Conservation (phyloP, 176 grass and related monocot species). For the Carex kokanica region DNA sequence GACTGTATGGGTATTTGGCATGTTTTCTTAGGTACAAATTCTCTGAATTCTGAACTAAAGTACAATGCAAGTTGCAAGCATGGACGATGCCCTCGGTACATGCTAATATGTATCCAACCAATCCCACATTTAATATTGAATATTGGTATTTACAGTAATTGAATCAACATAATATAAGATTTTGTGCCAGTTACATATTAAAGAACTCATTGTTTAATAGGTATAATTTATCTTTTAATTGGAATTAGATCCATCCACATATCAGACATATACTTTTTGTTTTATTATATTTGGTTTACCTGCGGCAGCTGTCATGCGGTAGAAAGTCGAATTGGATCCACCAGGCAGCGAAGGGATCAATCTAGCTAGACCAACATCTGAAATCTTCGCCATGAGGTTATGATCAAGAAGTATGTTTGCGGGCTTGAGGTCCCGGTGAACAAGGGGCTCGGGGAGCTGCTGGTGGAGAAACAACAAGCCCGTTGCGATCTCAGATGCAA, state of each 20-base stretch:
- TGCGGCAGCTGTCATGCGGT: constrained; percentile 58
- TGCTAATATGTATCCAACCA: not conserved
- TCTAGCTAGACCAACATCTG: constrained; percentile 73
- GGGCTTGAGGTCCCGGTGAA: constrained; percentile 85
- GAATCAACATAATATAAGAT: not conserved
- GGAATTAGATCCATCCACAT: not conserved
- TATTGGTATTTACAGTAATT: not conserved
- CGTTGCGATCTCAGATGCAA: constrained; percentile 58
- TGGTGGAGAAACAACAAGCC: constrained; percentile 82
- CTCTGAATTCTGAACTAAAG: not conserved
- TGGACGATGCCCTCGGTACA: not conserved
- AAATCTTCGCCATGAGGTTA: constrained; percentile 54
- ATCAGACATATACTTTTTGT: not conserved
- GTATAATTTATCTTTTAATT: not conserved
- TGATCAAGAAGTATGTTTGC: constrained; percentile 74
- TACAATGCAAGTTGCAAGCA: not conserved
- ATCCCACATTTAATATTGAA: not conserved
- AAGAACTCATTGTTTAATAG: not conserved
- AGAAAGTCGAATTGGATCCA: constrained; percentile 36
- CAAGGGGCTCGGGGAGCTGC: constrained; percentile 69
- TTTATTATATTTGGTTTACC: constrained; percentile 28
- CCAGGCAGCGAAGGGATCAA: constrained; percentile 56
- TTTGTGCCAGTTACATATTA: not conserved
- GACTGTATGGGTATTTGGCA: not conserved
- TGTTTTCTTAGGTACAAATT: constrained; percentile 2